Conservation (phyloP, 768 basidiomycete species). For the Omphalotus guepiniiformis region DNA sequence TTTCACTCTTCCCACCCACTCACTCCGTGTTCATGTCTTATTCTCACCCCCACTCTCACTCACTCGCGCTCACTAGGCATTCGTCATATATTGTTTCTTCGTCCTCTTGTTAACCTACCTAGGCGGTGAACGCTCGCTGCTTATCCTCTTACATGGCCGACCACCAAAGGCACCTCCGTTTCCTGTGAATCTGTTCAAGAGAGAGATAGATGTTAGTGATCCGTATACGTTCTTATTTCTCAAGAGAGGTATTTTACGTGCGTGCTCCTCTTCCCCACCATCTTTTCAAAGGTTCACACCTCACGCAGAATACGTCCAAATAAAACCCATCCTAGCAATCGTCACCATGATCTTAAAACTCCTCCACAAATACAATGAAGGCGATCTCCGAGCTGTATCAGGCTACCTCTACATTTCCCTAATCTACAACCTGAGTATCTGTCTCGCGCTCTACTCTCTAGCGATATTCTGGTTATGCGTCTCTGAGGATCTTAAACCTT, state of each 20-base stretch:
- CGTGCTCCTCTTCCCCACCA: constrained; percentile 47
- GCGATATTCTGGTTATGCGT: constrained; percentile 98
- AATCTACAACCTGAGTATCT: constrained; percentile 80
- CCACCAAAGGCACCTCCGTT: constrained; percentile 85
- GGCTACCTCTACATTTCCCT: constrained; percentile 92
- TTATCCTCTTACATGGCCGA: constrained; percentile 89
- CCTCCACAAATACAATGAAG: constrained; percentile 84
- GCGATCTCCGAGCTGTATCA: constrained; percentile 75
- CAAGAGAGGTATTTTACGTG: constrained; percentile 94
- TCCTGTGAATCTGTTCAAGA: constrained; percentile 77
- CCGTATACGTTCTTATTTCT: constrained; percentile 92
- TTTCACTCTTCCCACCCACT: background rate
- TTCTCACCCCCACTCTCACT: too few relatives aligned
- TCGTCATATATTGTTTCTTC: constrained; percentile 94
- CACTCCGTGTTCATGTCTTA: too few relatives aligned
- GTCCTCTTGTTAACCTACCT: constrained; percentile 76
- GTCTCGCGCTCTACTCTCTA: constrained; percentile 80
- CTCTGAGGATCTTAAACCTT: constrained; percentile 83
- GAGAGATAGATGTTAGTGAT: constrained; percentile 90
- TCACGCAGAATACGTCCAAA: constrained; percentile 86
- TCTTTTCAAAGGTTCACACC: constrained; percentile 73
- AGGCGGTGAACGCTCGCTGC: constrained; percentile 89
- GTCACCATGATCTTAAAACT: constrained; percentile 86
- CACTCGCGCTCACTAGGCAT: too few relatives aligned
- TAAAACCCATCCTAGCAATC: constrained; percentile 87